Evolutionary conservation across 257 asterid species (phyloP).

Genomic region (Petunia axillaris): DNA sequence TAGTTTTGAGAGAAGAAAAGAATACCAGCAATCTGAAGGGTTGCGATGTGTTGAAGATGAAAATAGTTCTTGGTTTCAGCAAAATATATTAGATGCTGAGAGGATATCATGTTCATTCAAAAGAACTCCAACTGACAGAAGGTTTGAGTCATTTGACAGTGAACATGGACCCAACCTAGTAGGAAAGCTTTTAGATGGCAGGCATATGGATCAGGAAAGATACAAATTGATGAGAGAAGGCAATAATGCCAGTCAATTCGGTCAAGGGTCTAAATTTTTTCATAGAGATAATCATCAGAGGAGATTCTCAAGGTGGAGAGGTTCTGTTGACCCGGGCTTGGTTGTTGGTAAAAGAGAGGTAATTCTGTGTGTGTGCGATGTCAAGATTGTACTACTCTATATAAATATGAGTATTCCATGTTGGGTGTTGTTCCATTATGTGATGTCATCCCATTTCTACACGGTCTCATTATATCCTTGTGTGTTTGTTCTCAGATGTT

Average conservation of each 20-base stretch:
- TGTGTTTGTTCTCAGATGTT: conserved; percentile 22
- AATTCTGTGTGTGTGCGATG: conserved; percentile 44
- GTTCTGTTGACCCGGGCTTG: conserved; percentile 49
- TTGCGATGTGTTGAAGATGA: conserved; percentile 39
- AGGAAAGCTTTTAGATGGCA: conserved; percentile 34
- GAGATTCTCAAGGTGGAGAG: conserved; percentile 39
- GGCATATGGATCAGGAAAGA: conserved; percentile 37
- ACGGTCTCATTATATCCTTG: background rate
- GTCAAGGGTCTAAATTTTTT: conserved; percentile 33
- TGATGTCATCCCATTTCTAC: conserved; percentile 23
- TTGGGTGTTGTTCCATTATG: conserved; percentile 34
- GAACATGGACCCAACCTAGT: conserved; percentile 35
- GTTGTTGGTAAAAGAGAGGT: conserved; percentile 59
- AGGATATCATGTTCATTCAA: conserved; percentile 38
- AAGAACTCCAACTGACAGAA: conserved; percentile 34
- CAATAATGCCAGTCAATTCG: conserved; percentile 35
- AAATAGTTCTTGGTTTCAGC: conserved; percentile 33
- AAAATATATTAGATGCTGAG: conserved; percentile 32
- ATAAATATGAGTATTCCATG: conserved; percentile 37
- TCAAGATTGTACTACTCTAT: conserved; percentile 39
- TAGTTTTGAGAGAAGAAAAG: conserved; percentile 40
- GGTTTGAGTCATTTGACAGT: conserved; percentile 34
- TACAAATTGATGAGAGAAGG: conserved; percentile 36
- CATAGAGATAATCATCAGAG: conserved; percentile 35
- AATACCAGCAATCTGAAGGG: conserved; percentile 40